Evolutionary conservation across 2,329 filamentous ascomycete genomes (phyloP).

Genomic region (Pestalotiopsis sp.): DNA sequence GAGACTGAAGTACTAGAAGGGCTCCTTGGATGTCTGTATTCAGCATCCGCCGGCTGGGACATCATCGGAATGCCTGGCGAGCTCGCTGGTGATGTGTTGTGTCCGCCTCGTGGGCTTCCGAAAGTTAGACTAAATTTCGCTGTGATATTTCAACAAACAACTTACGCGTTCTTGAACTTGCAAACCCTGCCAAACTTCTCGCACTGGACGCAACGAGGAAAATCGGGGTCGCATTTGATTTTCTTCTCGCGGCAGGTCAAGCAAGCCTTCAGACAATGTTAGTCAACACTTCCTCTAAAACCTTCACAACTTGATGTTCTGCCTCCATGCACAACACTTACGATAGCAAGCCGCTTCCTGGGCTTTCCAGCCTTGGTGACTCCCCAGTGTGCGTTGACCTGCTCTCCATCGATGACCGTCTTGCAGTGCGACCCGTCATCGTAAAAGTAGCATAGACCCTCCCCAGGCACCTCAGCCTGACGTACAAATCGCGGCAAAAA

Average conservation of each 20-base stretch:
- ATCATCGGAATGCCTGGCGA: conserved; percentile 48
- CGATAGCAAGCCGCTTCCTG: conserved; percentile 85
- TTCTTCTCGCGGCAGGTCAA: conserved; percentile 95
- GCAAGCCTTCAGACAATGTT: conserved; percentile 45
- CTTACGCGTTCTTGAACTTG: conserved; percentile 84
- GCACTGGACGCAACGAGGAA: conserved; percentile 85
- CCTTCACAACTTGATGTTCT: not conserved
- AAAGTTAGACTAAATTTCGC: not conserved
- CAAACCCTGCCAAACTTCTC: conserved; percentile 87
- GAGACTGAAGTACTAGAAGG: conserved; percentile 51
- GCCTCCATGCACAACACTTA: not conserved
- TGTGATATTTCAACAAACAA: conserved; percentile 29
- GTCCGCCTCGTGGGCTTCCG: conserved; percentile 56
- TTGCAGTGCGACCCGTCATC: conserved; percentile 84
- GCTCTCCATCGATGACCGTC: conserved; percentile 81
- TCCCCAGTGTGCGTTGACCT: conserved; percentile 89
- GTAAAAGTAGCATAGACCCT: conserved; percentile 83
- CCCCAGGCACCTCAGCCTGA: conserved; percentile 70
- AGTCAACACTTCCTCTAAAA: not conserved
- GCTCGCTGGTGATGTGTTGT: conserved; percentile 57
- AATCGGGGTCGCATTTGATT: conserved; percentile 93
- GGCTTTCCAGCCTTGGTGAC: conserved; percentile 94
- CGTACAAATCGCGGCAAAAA: conserved; percentile 68
- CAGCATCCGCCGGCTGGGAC: conserved; percentile 32
- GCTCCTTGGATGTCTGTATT: conserved; percentile 41